Evolutionary conservation across 345 rosid genomes (phyloP).

Genomic region (Eucalyptus cloeziana): DNA sequence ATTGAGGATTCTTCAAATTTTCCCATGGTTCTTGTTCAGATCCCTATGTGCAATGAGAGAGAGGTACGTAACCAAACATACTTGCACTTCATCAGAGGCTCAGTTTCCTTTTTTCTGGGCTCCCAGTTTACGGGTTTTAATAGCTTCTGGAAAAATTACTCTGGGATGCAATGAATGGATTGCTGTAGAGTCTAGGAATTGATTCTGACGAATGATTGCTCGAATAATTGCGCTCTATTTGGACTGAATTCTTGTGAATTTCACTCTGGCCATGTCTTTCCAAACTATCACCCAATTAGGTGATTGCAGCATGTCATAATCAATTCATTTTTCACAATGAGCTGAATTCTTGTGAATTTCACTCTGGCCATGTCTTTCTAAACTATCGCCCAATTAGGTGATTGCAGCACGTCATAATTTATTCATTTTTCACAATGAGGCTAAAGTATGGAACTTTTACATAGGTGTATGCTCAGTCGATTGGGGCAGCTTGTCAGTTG

Average conservation of each 20-base stretch:
- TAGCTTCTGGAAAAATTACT: neutral
- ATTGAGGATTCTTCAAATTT: constrained; percentile 30
- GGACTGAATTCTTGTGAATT: neutral
- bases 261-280: neutral
- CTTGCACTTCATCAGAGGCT: neutral
- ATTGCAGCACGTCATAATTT: neutral
- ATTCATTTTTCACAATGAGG: neutral
- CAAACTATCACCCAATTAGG: neutral
- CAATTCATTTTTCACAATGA: neutral
- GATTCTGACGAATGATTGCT: neutral
- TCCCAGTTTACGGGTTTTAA: neutral
- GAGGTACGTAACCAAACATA: constrained; percentile 28
- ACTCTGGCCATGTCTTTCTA: neutral
- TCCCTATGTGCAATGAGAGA: constrained; percentile 94
- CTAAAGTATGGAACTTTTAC: neutral
- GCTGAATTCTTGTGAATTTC: neutral
- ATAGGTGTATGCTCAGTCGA: constrained; percentile 76
- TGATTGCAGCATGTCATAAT: neutral
- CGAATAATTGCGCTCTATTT: neutral
- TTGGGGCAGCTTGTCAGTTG: constrained; percentile 68
- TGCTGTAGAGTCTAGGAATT: neutral
- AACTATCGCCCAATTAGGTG: neutral
- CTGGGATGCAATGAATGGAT: neutral
- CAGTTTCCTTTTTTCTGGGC: neutral
- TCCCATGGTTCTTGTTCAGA: constrained; percentile 94